Evolutionary conservation across 331 rosid species (phyloP), one percentile per base, ranked within the genome.

Genomic region (Stylosanthes scabra): DNA sequence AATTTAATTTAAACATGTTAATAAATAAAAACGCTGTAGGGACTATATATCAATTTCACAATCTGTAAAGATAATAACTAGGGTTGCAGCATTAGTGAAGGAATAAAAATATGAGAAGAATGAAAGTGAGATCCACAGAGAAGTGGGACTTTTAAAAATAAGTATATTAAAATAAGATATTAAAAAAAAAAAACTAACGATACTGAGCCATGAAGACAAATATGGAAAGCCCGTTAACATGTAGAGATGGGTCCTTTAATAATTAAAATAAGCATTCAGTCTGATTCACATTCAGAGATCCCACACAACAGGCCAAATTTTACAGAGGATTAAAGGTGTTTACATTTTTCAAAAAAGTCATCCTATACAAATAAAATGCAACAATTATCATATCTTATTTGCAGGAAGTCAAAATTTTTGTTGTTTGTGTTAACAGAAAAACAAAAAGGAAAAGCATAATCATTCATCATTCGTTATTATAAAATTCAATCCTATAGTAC

Each of bases 261-360:
- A 47, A 84, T 80, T 74, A 59, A 31, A 80, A 63, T 62, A 28
- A 47, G 70, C 83, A 80, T 85, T 73, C 41, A 72, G 71, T 67
- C 74, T 59, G 80, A 80, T 77, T 66, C 74, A 34, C 67, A 55
- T 16, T 84, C 63, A 12, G 55, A 64, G 62, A 75, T 72, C 67
- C 75, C 78, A 41, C 70, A 56, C 68, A 40, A 66, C 70, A 74
- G 42, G 81, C 44, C 15, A 66, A 55, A 59, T 45, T 60, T 61
- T 65, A 58, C 57, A 42, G 66, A 60, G 47, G 34, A 51, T 4
- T 51, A 51, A n/a, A 25, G 29, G 28, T 16, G 2, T 55, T 56
- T 9, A 9, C 2, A 59, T 65, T 37, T n/a, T 6, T n/a, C 27
- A 42, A 65, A 78, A 20, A 72, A 65, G 44, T n/a, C 57, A 72